Conservation (phyloP, 163 green algal genomes). For the Coccomyxa subellipsoidea region DNA sequence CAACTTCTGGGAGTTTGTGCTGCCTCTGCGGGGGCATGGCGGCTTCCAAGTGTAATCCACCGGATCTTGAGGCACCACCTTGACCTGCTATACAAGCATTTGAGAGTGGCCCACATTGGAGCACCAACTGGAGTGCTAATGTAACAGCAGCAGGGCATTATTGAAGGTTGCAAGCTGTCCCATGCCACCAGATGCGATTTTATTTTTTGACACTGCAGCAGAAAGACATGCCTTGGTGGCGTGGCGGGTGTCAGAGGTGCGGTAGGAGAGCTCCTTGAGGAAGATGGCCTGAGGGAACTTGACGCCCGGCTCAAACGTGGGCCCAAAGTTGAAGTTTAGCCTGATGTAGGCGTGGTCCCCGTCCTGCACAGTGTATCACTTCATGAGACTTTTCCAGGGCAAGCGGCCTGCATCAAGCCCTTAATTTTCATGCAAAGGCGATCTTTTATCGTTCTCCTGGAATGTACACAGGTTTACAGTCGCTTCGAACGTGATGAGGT, state of each 20-base stretch:
- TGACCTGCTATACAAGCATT: too few species aligned
- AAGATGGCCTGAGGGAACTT: slow-evolving; percentile 72
- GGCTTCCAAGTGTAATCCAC: too few species aligned
- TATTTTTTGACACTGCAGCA: not conserved
- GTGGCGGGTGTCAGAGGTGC: slow-evolving; percentile 76
- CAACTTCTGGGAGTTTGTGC: too few species aligned
- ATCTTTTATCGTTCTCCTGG: not conserved
- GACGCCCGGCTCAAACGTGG: slow-evolving; percentile 68
- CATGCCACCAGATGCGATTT: not conserved
- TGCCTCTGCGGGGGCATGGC: too few species aligned
- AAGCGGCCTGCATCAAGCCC: too few species aligned
- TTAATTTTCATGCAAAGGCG: too few species aligned
- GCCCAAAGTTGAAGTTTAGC: slow-evolving; percentile 91
- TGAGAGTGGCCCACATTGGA: too few species aligned
- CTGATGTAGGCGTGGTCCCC: slow-evolving; percentile 78
- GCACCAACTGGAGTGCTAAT: too few species aligned
- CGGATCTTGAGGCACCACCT: too few species aligned
- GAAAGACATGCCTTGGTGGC: slow-evolving; percentile 57
- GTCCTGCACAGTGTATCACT: slow-evolving; percentile 36
- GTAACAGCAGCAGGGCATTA: too few species aligned
- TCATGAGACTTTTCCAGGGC: too few species aligned
- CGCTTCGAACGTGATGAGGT: not conserved
- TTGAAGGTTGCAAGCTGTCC: too few species aligned
- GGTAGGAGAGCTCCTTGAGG: slow-evolving; percentile 95
- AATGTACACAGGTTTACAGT: slow-evolving; percentile 26